phyloP scores from a whole-genome alignment of 1,284 basidiomycete species.

The Phylloboletellus chloephorus region DNA sequence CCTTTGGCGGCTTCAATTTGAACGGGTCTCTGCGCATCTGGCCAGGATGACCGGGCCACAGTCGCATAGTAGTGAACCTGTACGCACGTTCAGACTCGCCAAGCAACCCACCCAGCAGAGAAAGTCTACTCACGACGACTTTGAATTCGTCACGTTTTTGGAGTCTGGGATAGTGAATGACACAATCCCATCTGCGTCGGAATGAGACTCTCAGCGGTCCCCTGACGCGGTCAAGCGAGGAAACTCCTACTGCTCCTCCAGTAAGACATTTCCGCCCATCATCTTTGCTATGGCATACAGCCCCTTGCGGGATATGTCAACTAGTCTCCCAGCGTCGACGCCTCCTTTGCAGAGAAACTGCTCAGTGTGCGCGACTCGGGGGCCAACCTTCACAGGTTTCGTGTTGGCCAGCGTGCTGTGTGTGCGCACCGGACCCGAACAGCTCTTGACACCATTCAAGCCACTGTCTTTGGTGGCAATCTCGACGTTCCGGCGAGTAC shows the following conservation, averaged over 20 bases:
- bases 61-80: slow-evolving; percentile 33
- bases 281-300: slow-evolving; percentile 30
- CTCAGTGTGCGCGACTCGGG: slow-evolving; percentile 33
- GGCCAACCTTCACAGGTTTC: slow-evolving; percentile 27
- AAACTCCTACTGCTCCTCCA: slow-evolving; percentile 32
- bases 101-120: slow-evolving; percentile 7
- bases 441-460: slow-evolving; percentile 29
- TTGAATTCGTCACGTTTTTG: slow-evolving; percentile 32
- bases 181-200: slow-evolving; percentile 33
- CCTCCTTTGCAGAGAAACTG: slow-evolving; percentile 34
- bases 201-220: slow-evolving; percentile 16
- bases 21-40: slow-evolving; percentile 34
- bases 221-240: slow-evolving; percentile 16
- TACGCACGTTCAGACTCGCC: slow-evolving; percentile 12
- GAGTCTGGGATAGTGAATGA: slow-evolving; percentile 29
- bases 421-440: slow-evolving; percentile 34
- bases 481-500: slow-evolving; percentile 21
- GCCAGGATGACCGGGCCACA: slow-evolving; percentile 33
- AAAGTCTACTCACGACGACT: slow-evolving; percentile 24
- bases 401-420: slow-evolving; percentile 23
- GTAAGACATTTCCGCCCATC: slow-evolving; percentile 35
- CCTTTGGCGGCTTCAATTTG: slow-evolving; percentile 33
- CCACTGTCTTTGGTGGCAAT: slow-evolving; percentile 23
- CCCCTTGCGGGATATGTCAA: slow-evolving; percentile 31
- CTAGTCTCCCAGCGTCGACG: slow-evolving; percentile 32